These are phyloP conservation scores for Multifurca ochricompacta DNA, from an alignment of 768 basidiomycete species.

Conservation along the genomic window DNA sequence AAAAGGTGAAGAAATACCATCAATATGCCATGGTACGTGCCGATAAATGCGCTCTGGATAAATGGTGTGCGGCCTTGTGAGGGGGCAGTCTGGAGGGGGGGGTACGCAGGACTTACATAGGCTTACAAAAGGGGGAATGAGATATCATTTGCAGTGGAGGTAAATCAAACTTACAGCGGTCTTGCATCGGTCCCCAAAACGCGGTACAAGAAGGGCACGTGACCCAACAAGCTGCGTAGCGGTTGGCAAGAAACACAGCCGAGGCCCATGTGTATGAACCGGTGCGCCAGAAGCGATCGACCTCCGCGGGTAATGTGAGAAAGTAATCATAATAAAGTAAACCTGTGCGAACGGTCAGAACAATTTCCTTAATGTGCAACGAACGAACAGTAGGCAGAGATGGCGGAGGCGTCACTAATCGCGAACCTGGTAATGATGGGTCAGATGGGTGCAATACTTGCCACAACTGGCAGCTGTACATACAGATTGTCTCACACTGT, in stretches of 20 bases:
- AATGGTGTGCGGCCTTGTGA: too few species aligned
- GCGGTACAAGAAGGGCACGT: constrained; percentile 18
- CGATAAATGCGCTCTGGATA: not conserved
- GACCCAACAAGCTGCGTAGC: constrained; percentile 23
- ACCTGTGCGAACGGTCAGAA: constrained; percentile 16
- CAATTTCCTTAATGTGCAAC: not conserved
- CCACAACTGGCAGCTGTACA: not conserved
- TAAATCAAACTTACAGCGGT: not conserved
- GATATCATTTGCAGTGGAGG: not conserved
- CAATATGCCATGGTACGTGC: not conserved
- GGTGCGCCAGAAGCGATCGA: constrained; percentile 37
- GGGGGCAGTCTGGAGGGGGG: not conserved
- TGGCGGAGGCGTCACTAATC: not conserved
- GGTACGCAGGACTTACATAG: not conserved
- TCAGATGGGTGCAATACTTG: not conserved
- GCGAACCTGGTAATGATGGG: not conserved
- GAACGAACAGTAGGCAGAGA: not conserved
- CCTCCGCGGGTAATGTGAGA: constrained; percentile 37
- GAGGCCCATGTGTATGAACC: constrained; percentile 15
- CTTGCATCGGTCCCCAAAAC: not conserved
- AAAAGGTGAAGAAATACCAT: not conserved
- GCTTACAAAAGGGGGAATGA: not conserved
- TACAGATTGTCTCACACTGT: not conserved
- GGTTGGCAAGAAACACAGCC: constrained; percentile 20
- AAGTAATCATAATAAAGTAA: constrained; percentile 38